Conservation (phyloP, 2,329 filamentous ascomycete genomes). For the Huntiella omanensis region DNA sequence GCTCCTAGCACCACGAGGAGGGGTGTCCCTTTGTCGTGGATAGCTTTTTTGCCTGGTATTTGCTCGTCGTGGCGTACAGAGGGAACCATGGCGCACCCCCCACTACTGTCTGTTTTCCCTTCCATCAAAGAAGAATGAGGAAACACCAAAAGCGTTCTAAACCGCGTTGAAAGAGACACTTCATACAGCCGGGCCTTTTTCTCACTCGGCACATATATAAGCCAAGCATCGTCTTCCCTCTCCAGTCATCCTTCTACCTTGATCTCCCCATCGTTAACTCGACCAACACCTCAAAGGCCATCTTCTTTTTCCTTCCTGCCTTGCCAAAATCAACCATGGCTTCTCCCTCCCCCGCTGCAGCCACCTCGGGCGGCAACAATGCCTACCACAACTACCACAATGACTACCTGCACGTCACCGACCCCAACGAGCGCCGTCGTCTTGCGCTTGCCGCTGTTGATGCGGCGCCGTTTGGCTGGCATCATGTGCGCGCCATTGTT, state of each 20-base stretch:
- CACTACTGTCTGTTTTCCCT: too few relatives aligned
- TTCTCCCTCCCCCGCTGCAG: not conserved
- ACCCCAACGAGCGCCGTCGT: constrained; percentile 61
- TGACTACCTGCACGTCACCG: constrained; percentile 43
- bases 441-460: constrained; percentile 68
- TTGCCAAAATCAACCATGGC: not conserved
- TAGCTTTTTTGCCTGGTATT: too few relatives aligned
- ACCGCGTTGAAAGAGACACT: too few relatives aligned
- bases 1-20: too few relatives aligned
- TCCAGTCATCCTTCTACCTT: not conserved
- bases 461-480: constrained; percentile 68
- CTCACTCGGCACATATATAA: not conserved
- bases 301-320: not conserved
- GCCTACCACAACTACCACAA: constrained; percentile 66
- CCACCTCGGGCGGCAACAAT: constrained; percentile 44
- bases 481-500: constrained; percentile 57
- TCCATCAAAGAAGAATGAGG: too few relatives aligned
- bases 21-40: too few relatives aligned
- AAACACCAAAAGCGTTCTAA: too few relatives aligned
- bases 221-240: not conserved
- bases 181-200: too few relatives aligned
- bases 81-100: too few relatives aligned
- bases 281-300: not conserved
- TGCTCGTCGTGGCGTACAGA: too few relatives aligned
- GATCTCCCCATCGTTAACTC: not conserved